phyloP scores from a whole-genome alignment of 116 monocot genomes.

The Phalaenopsis hybrid region DNA sequence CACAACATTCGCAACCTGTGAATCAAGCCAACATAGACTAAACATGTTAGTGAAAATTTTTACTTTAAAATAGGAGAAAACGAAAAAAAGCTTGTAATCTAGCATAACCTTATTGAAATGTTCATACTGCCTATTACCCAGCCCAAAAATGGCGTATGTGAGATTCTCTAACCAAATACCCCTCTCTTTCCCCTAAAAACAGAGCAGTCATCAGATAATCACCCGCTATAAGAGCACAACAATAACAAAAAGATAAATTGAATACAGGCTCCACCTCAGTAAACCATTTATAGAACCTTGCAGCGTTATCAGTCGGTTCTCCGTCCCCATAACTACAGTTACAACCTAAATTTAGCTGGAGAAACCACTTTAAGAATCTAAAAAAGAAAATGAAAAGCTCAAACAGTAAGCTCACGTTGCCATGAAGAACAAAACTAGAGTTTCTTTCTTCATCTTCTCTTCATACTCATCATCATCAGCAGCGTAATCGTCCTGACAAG shows the following conservation, averaged over 20 bases:
- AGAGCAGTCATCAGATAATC: neutral
- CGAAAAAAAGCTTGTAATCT: neutral
- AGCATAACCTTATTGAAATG: conserved; percentile 92
- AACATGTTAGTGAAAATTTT: neutral
- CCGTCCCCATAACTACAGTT: conserved; percentile 83
- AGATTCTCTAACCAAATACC: conserved; percentile 61
- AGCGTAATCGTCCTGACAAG: conserved; percentile 79
- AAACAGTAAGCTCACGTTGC: conserved; percentile 58
- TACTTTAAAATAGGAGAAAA: neutral
- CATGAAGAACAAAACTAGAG: conserved; percentile 59
- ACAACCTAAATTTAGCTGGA: neutral
- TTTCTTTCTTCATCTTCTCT: conserved; percentile 88
- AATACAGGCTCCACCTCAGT: conserved; percentile 43
- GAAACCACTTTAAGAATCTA: neutral
- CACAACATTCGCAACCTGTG: conserved; percentile 50
- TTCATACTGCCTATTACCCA: conserved; percentile 94
- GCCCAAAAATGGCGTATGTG: conserved; percentile 76
- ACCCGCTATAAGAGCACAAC: neutral
- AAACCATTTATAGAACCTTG: conserved; percentile 94
- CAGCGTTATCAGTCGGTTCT: conserved; percentile 96
- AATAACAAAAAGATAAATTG: neutral
- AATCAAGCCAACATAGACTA: neutral
- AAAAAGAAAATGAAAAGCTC: neutral
- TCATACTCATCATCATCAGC: conserved; percentile 81
- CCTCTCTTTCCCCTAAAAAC: conserved; percentile 57